Percentiles rank a stretch among this genome's conserved stretches.
Conservation (phyloP, 495 filamentous ascomycete genomes). For the Pseudevernia furfuracea region DNA sequence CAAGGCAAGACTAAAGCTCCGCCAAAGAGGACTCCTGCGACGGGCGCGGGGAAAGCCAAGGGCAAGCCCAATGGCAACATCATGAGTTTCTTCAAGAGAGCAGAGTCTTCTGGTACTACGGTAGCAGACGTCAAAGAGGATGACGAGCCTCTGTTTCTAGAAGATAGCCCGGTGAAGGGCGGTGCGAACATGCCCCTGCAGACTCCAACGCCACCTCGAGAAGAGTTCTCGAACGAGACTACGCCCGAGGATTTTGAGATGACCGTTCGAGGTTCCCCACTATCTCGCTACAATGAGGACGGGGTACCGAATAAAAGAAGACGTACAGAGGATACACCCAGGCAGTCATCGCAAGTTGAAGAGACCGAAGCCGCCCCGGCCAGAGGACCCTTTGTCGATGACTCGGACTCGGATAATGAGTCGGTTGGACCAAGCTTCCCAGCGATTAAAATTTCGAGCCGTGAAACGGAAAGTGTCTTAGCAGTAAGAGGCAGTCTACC, state of each 20-base stretch:
- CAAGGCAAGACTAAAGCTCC: constrained; percentile 52
- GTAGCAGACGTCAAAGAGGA: constrained; percentile 23
- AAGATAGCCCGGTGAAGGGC: constrained; percentile 33
- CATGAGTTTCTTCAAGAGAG: constrained; percentile 74
- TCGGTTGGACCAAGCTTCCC: not conserved
- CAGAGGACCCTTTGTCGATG: constrained; percentile 54
- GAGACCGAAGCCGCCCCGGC: not conserved
- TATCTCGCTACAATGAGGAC: constrained; percentile 46
- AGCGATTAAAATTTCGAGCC: accelerated
- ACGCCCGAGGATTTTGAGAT: constrained; percentile 32
- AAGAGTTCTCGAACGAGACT: constrained; percentile 36
- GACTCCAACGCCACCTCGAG: constrained; percentile 28
- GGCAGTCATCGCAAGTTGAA: not conserved
- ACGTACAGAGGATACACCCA: constrained; percentile 30
- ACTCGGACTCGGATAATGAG: constrained; percentile 44
- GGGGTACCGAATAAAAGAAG: constrained; percentile 35
- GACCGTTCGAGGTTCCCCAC: constrained; percentile 26
- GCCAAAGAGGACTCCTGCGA: constrained; percentile 20
- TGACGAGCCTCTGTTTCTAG: constrained; percentile 37
- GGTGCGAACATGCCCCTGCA: constrained; percentile 16
- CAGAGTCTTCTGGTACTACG: constrained; percentile 34
- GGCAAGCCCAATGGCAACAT: constrained; percentile 62
- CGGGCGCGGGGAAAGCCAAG: constrained; percentile 28
- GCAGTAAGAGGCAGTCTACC: not conserved
- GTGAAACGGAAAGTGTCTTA: not conserved